Conservation (phyloP, 2,329 filamentous ascomycete species). For the Xylariaceae sp. region DNA sequence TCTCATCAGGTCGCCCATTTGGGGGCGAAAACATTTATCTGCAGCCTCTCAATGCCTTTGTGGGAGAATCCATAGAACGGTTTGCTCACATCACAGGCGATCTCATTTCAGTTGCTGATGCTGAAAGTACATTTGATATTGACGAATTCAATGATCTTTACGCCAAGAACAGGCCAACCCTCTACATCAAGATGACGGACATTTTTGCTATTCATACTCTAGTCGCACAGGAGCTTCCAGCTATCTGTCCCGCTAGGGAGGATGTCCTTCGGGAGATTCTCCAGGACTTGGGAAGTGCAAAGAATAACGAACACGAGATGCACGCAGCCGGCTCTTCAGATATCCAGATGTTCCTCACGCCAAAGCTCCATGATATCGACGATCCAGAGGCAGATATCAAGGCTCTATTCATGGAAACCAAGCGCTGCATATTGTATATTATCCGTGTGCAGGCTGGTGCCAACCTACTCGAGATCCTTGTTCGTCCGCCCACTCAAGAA, state of each 20-base stretch:
- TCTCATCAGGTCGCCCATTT: slow-evolving; percentile 86
- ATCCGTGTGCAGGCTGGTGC: slow-evolving; percentile 91
- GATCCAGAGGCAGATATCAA: slow-evolving; percentile 94
- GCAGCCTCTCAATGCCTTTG: slow-evolving; percentile 90
- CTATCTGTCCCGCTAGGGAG: slow-evolving; percentile 78
- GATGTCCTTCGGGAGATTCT: slow-evolving; percentile 90
- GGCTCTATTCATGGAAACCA: slow-evolving; percentile 95
- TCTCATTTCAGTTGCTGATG: slow-evolving; percentile 81
- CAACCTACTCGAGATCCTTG: slow-evolving; percentile 92
- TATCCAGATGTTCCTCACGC: slow-evolving; percentile 87
- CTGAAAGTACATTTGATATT: slow-evolving; percentile 93
- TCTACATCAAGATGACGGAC: slow-evolving; percentile 99
- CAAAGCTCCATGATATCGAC: slow-evolving; percentile 85
- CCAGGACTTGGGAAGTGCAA: slow-evolving; percentile 90
- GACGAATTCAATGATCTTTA: slow-evolving; percentile 99
- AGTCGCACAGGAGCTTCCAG: slow-evolving; percentile 75
- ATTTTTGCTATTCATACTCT: slow-evolving; percentile 95
- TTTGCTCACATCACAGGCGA: slow-evolving; percentile 75
- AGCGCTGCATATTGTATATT: slow-evolving; percentile 95
- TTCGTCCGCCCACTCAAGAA: slow-evolving; percentile 83
- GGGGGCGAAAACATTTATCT: slow-evolving; percentile 94
- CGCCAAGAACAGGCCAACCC: slow-evolving; percentile 90
- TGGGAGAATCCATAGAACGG: slow-evolving; percentile 81
- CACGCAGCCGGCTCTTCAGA: slow-evolving; percentile 83
- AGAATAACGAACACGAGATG: slow-evolving; percentile 95